Evolutionary conservation across 2,329 filamentous ascomycete genomes (phyloP), one percentile per base, ranked within the genome.

Genomic region (Gaeumannomyces tritici): DNA sequence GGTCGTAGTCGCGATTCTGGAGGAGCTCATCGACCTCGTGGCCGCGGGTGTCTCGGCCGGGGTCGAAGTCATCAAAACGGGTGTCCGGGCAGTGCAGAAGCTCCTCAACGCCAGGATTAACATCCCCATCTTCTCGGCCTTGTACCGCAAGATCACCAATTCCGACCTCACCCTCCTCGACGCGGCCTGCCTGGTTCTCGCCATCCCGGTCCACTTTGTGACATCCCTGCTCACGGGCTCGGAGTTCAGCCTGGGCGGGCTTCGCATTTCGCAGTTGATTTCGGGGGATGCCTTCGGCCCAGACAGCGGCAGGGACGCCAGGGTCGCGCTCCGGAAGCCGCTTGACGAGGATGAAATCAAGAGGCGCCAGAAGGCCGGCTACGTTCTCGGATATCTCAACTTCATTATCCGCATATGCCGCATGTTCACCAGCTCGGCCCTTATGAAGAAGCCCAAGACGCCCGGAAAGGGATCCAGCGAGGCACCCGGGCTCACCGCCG

Each of bases 51-150:
- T 54, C 47, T 54, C 47, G 18, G n/a, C n/a, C 47, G 47, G 47
- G 18, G 47, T 24, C 47, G 47, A 54, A 18, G 47, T 24, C 18
- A 24, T 24, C 47, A 54, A 18, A 24, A 24, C 47, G 47, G 47
- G 18, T 18, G 11, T 65, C 54, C 61, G 61, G 18, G 59, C n/a
- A 1, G 62, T 66, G 15, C 63, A 66, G 61, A n/a, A 33, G 13
- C 63, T 65, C 18, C 61, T 66, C 24, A 63, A 58, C 26, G 47
- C 26, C 35, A 26, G 62, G 56, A 63, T 65, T 57, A 54, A 63
- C 42, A 62, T 66, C 54, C 62, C 63, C 21, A 51, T 66, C 33
- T 65, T 65, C 55, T 61, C 63, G 27, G 12, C 57, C 21, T 54
- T 66, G 57, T 58, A 58, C 57, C 27, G 31, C 5, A 21, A 58